Conservation (phyloP, 805 yeast genomes). For the Priceomyces carsonii region DNA sequence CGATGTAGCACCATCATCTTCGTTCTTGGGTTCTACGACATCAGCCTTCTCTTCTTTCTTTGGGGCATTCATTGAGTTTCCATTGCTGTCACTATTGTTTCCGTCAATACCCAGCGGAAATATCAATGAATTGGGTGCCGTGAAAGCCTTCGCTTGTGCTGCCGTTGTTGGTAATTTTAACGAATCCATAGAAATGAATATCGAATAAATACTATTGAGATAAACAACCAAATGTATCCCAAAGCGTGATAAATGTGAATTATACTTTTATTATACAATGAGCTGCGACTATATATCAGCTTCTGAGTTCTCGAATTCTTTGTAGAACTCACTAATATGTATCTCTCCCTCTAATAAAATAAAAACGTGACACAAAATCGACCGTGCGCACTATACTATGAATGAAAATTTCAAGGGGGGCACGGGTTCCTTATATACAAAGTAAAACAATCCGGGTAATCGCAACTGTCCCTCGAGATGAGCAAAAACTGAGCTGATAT, state of each 20-base stretch:
- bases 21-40: conserved; percentile 41
- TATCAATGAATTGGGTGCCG: conserved; percentile 63
- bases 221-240: conserved; percentile 47
- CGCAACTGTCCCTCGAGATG: no score
- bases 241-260: conserved; percentile 4
- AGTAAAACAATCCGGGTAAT: no score
- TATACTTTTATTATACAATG: conserved; percentile 3
- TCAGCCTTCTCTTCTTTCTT: conserved; percentile 16
- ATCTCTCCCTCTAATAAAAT: conserved; percentile 1
- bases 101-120: conserved; percentile 55
- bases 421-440: no score
- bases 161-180: conserved; percentile 76
- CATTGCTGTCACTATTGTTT: conserved; percentile 12
- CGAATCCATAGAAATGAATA: conserved; percentile 55
- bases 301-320: not conserved
- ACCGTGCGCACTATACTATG: no score
- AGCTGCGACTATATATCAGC: conserved; percentile 1
- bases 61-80: conserved; percentile 6
- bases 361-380: conserved; percentile 4
- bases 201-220: conserved; percentile 22
- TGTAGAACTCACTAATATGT: conserved; percentile 1
- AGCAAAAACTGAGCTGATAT: no score
- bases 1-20: conserved; percentile 75
- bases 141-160: conserved; percentile 72
- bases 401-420: no score